Conservation (phyloP, 2,329 filamentous ascomycete genomes). For the Trichoderma asperellum region DNA sequence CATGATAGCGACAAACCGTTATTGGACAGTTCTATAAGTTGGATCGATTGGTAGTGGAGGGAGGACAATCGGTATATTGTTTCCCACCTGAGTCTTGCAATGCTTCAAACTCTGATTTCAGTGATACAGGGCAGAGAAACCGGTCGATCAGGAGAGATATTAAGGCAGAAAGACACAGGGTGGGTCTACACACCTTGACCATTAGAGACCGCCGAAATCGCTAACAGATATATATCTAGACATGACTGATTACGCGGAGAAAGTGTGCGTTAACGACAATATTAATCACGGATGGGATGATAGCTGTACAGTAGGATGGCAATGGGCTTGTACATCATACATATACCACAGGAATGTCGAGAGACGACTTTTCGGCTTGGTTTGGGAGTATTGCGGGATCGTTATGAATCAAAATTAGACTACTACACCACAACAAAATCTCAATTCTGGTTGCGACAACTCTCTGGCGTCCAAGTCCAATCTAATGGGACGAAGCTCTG, state of each 20-base stretch:
- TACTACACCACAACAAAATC: slow-evolving; percentile 24
- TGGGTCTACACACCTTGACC: slow-evolving; percentile 47
- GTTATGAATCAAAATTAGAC: slow-evolving; percentile 27
- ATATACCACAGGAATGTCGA: slow-evolving; percentile 27
- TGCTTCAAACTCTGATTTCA: background rate
- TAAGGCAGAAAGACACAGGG: slow-evolving; percentile 80
- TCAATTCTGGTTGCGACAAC: slow-evolving; percentile 23
- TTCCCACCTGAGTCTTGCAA: too few species aligned
- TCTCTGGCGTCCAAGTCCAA: background rate
- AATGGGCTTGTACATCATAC: slow-evolving; percentile 28
- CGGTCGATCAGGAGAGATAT: slow-evolving; percentile 66
- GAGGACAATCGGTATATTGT: slow-evolving; percentile 69
- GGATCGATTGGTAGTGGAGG: slow-evolving; percentile 89
- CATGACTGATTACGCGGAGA: slow-evolving; percentile 11
- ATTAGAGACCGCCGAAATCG: background rate
- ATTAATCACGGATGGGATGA: slow-evolving; percentile 4
- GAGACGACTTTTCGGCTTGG: slow-evolving; percentile 24
- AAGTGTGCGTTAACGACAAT: background rate
- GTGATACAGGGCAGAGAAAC: slow-evolving; percentile 67
- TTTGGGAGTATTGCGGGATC: slow-evolving; percentile 29
- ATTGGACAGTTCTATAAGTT: slow-evolving; percentile 95
- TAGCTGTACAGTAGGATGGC: slow-evolving; percentile 28
- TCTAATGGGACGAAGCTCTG: background rate
- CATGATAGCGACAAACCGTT: slow-evolving; percentile 80
- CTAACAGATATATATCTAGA: slow-evolving; percentile 8